A percentile compares a stretch with the other conserved stretches of the same genome.
These are phyloP conservation scores for Pisolithus thermaeus DNA, from an alignment of 1,284 basidiomycete genomes.

Conservation along the genomic window DNA sequence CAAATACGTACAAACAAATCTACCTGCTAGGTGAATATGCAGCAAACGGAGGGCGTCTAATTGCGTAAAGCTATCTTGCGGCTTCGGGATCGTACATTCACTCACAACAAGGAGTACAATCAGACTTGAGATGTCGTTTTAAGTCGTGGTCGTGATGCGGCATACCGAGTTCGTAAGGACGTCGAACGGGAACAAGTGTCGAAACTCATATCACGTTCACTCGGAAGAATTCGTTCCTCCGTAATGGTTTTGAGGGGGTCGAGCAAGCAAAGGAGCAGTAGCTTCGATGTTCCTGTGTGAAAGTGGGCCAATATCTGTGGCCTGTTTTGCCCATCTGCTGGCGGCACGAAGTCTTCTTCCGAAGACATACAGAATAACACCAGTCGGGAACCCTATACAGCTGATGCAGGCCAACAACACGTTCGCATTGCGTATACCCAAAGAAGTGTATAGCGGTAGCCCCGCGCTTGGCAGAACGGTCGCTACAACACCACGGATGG, in stretches of 20 bases:
- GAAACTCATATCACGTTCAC: not conserved
- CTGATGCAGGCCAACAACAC: slow-evolving; percentile 21
- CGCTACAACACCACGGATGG: slow-evolving; percentile 11
- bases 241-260: not conserved
- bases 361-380: slow-evolving; percentile 14
- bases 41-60: too few relatives aligned
- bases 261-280: not conserved
- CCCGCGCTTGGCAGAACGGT: slow-evolving; percentile 21
- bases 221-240: not conserved
- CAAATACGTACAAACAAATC: too few relatives aligned
- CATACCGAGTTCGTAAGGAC: too few relatives aligned
- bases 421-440: slow-evolving; percentile 21
- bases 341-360: slow-evolving; percentile 16
- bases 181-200: not conserved
- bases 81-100: too few relatives aligned
- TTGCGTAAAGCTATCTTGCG: too few relatives aligned
- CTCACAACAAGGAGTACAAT: too few relatives aligned
- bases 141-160: too few relatives aligned
- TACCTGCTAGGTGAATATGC: too few relatives aligned
- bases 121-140: too few relatives aligned
- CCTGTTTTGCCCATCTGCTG: slow-evolving; percentile 23
- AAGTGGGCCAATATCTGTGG: not conserved
- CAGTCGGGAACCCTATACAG: slow-evolving; percentile 19
- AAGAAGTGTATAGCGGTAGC: slow-evolving; percentile 14
- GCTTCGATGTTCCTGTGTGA: not conserved